phyloP scores from a whole-genome alignment of 306 rosid genomes.

The Fagus sylvatica region DNA sequence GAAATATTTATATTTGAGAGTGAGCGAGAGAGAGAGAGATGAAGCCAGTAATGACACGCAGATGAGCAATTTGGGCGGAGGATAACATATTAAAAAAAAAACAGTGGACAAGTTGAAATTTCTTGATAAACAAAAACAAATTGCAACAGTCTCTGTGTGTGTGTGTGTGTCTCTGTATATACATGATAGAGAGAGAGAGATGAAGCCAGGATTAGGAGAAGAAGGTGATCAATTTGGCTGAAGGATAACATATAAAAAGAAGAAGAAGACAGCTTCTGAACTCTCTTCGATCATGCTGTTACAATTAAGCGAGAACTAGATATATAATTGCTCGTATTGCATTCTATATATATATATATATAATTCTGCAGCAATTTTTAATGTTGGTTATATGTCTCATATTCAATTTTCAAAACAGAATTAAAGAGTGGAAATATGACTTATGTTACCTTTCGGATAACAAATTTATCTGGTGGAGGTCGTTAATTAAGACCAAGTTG shows the following conservation, averaged over 20 bases:
- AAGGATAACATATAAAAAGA: background rate
- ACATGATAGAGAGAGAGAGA: background rate
- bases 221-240: background rate
- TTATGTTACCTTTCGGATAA: background rate
- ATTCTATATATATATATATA: background rate
- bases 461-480: background rate
- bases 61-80: slow-evolving; percentile 1
- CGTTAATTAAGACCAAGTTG: background rate
- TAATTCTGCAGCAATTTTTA: background rate
- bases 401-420: too few species aligned
- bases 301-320: background rate
- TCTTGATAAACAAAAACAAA: background rate
- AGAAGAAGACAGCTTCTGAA: background rate
- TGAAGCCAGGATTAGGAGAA: background rate
- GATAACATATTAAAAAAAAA: slow-evolving; percentile 7
- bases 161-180: background rate
- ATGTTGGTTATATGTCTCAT: too few species aligned
- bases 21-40: too few species aligned
- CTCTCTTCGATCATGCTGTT: background rate
- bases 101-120: background rate
- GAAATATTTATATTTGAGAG: too few species aligned
- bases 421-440: background rate
- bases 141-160: background rate
- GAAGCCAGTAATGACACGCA: too few species aligned
- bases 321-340: background rate